These are phyloP conservation scores for Aspergillus nanangensis DNA, from an alignment of 495 filamentous ascomycete species.

Conservation along the genomic window DNA sequence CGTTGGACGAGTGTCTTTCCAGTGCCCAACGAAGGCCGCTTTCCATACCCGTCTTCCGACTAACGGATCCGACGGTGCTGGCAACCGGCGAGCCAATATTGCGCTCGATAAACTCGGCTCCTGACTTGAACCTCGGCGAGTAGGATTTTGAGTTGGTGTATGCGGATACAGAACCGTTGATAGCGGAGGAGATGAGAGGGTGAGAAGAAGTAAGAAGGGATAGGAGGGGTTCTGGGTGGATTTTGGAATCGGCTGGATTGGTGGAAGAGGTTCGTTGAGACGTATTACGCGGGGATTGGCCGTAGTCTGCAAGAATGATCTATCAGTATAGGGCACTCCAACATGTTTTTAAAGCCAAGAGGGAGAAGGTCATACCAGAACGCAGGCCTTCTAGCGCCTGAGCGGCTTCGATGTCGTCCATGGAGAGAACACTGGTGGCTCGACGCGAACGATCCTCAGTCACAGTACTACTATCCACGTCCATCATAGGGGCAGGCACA, in stretches of 20 bases:
- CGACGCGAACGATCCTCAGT: conserved; percentile 41
- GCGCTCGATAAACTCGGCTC: conserved; percentile 81
- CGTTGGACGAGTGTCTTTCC: conserved; percentile 34
- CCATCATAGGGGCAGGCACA: conserved; percentile 37
- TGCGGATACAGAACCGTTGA: conserved; percentile 73
- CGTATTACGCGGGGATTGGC: conserved; percentile 25
- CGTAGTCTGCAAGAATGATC: conserved; percentile 19
- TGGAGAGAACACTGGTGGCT: conserved; percentile 51
- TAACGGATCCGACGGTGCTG: conserved; percentile 75
- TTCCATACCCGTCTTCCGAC: conserved; percentile 79
- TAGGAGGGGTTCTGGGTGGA: conserved; percentile 64
- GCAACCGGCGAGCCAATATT: conserved; percentile 75
- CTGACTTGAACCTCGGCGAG: conserved; percentile 75
- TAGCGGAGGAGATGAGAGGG: conserved; percentile 72
- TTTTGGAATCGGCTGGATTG: conserved; percentile 19
- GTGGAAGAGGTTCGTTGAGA: conserved; percentile 22
- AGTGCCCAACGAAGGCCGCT: conserved; percentile 75
- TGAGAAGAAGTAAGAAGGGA: conserved; percentile 76
- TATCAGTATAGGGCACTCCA: not conserved
- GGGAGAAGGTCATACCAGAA: conserved; percentile 55
- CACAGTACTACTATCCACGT: conserved; percentile 26
- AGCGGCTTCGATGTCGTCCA: conserved; percentile 86
- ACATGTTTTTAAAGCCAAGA: conserved; percentile 5
- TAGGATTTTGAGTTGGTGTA: conserved; percentile 84
- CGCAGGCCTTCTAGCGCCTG: conserved; percentile 82